A percentile compares a stretch with the other conserved stretches of the same genome.
Evolutionary conservation across 306 rosid genomes (phyloP).

Genomic region (Cajanus cajan): DNA sequence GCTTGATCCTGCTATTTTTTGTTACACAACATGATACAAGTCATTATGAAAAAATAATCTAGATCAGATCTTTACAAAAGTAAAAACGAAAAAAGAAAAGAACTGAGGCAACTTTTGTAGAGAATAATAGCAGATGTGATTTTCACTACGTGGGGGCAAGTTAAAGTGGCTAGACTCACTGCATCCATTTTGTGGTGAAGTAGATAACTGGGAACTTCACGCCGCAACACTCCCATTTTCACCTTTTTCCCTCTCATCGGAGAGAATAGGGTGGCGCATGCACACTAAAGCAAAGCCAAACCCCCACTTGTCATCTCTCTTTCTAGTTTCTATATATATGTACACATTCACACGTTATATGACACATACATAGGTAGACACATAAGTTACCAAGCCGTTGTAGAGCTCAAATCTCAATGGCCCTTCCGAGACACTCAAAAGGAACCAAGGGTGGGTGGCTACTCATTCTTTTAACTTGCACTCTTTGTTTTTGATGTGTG

Average conservation of each 20-base stretch:
- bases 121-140: slow-evolving; percentile 1
- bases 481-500: slow-evolving; percentile 9
- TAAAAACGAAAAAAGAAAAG: background rate
- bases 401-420: slow-evolving; percentile 57
- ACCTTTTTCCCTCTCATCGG: slow-evolving; percentile 12
- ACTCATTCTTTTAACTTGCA: slow-evolving; percentile 26
- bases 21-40: background rate
- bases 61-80: background rate
- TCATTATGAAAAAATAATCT: background rate
- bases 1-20: background rate
- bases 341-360: background rate
- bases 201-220: slow-evolving; percentile 29
- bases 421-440: slow-evolving; percentile 29
- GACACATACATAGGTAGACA: slow-evolving; percentile 9
- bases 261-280: slow-evolving; percentile 37
- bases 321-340: background rate
- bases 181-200: slow-evolving; percentile 1
- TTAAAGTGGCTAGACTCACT: background rate
- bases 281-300: slow-evolving; percentile 24
- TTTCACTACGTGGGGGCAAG: slow-evolving; percentile 23
- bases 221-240: slow-evolving; percentile 40
- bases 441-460: background rate
- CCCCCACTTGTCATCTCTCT: background rate
- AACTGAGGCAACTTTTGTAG: slow-evolving; percentile 14
- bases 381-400: slow-evolving; percentile 22